Base-by-base conservation (phyloP, 768 basidiomycete genomes). In the Amanita pallidorosea region DNA sequence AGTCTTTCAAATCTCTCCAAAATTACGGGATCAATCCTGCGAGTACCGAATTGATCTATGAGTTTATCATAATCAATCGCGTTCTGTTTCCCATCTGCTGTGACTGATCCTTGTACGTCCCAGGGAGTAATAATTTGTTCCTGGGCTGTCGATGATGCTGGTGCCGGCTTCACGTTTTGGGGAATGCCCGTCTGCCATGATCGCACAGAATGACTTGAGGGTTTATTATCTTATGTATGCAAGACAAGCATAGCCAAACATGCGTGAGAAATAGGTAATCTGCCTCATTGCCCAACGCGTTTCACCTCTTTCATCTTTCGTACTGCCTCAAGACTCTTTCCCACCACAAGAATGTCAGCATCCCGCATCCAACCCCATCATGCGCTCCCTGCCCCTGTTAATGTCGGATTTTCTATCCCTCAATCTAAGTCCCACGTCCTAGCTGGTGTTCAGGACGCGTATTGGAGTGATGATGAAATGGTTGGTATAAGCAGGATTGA, bases 51-150 rank as follows among this genome's bases (percentile, higher is more conserved):
- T 64, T 96, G 88, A 60, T 79, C 79, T 51, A 97, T 73, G 54
- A 98, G 77, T 72, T 96, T 97, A 69, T 95, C 88, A 60, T 99
- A 99, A 69, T 99, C 89, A 66, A 98, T 97, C 46, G 80, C 92
- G 50, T 83, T 83, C 69, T 96, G 85, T 60, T 87, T 85, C 50
- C 96, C 96, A 59, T 96, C 91, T 18, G 70, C 76, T 5, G 88
- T 79, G 8, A 96, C 85, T 25, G 81, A 84, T 47, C 95, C 96
- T 58, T 95, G 86, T 6, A 98, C 96, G 57, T 97, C 92, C 89
- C 96, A 99, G 13, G 96, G 96, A 0, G 96, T 98, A 41, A 99
- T 84, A 48, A 92, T 74, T 65, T 97, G 94, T 45, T 71, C 74
- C 47, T 73, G 67, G 12, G 34, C 13, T 13, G 31, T 45, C 13